Percentiles rank a stretch among this genome's conserved stretches.
phyloP scores from a whole-genome alignment of 2,329 filamentous ascomycete genomes.

The Penicillium sclerotiorum region DNA sequence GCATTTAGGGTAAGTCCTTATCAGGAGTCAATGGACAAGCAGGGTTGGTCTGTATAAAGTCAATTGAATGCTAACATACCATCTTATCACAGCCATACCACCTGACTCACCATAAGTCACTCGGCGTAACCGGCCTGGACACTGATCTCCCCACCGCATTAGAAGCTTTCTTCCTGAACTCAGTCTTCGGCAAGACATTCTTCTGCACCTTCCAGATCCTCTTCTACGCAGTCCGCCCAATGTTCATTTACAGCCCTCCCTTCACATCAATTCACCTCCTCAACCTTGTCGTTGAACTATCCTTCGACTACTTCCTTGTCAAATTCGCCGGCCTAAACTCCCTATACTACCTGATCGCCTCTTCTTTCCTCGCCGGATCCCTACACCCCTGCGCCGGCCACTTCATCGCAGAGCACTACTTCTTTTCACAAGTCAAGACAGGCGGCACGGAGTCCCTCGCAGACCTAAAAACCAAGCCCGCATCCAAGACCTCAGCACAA shows the following conservation, averaged over 20 bases:
- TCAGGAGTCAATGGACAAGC: background rate
- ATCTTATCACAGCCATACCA: slow-evolving; percentile 75
- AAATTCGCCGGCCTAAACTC: slow-evolving; percentile 56
- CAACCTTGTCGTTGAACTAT: slow-evolving; percentile 76
- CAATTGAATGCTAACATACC: slow-evolving; percentile 12
- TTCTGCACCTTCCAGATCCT: slow-evolving; percentile 99
- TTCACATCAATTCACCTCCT: slow-evolving; percentile 81
- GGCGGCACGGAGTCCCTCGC: slow-evolving; percentile 54
- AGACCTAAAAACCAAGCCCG: slow-evolving; percentile 46
- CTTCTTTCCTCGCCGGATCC: slow-evolving; percentile 89
- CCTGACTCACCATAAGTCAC: slow-evolving; percentile 97
- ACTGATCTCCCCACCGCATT: slow-evolving; percentile 91
- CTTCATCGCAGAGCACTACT: slow-evolving; percentile 98
- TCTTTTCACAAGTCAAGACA: slow-evolving; percentile 54
- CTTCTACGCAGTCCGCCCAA: slow-evolving; percentile 95
- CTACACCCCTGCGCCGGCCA: slow-evolving; percentile 94
- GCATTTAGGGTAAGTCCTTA: slow-evolving; percentile 73
- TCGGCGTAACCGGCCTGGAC: slow-evolving; percentile 93
- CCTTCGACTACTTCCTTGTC: slow-evolving; percentile 74
- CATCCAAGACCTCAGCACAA: slow-evolving; percentile 33
- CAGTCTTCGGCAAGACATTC: slow-evolving; percentile 91
- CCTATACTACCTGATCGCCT: slow-evolving; percentile 80
- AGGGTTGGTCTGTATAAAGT: background rate
- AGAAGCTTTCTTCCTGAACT: slow-evolving; percentile 92
- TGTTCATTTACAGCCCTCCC: slow-evolving; percentile 88